Evolutionary conservation across 2,329 filamentous ascomycete genomes (phyloP).

Genomic region (Aspergillus texensis): DNA sequence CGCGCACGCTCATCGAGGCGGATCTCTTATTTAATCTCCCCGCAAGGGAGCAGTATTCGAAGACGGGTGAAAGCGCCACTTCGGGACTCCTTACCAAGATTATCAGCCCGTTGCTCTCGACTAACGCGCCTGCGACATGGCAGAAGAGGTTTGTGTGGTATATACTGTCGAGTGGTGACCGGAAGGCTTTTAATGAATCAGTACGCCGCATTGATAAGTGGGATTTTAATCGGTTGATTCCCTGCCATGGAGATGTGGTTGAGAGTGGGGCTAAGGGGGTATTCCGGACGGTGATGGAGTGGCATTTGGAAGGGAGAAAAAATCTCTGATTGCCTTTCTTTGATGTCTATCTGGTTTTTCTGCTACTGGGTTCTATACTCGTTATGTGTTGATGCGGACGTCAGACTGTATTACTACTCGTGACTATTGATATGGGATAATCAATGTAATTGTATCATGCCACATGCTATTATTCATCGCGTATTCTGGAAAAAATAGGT

Average conservation of each 20-base stretch:
- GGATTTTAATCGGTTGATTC: constrained; percentile 84
- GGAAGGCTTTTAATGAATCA: constrained; percentile 70
- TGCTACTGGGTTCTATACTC: background rate
- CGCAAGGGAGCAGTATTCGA: constrained; percentile 78
- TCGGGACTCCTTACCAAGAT: constrained; percentile 64
- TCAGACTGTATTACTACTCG: background rate
- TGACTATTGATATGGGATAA: background rate
- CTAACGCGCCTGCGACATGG: constrained; percentile 65
- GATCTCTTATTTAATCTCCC: constrained; percentile 93
- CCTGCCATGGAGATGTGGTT: constrained; percentile 91
- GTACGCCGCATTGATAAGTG: constrained; percentile 70
- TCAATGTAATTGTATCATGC: background rate
- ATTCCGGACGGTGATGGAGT: constrained; percentile 77
- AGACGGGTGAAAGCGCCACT: constrained; percentile 54
- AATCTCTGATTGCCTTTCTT: constrained; percentile 10
- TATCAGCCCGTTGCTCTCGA: constrained; percentile 59
- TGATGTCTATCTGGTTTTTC: background rate
- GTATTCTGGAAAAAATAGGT: background rate
- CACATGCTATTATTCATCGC: background rate
- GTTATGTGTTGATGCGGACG: background rate
- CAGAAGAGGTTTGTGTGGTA: constrained; percentile 87
- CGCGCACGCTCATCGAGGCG: constrained; percentile 78
- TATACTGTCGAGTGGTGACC: constrained; percentile 61
- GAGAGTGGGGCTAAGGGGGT: constrained; percentile 72
- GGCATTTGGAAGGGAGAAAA: constrained; percentile 65